Base-by-base conservation (phyloP, 371 early-diverging fungal genomes). In the Syncephalastrum sp. region DNA sequence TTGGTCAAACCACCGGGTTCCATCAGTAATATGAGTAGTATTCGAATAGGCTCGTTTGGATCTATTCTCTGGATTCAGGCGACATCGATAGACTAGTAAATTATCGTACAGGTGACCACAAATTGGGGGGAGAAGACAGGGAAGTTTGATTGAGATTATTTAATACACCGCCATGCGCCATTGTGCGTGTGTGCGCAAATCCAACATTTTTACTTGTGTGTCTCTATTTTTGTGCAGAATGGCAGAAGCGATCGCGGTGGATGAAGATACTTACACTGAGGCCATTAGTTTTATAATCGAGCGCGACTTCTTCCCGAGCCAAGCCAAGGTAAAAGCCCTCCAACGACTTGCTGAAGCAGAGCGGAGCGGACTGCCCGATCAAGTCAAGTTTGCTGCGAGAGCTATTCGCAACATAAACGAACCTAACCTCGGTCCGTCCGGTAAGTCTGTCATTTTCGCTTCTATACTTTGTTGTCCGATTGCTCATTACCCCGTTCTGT, bases 281-380 rank as follows among this genome's bases (percentile, higher is more conserved):
- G 87, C 88, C 3, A 79, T 94, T 47, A 83, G 86, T 47, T 68
- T 75, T 47, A 91, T 94, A 58, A 91, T 94, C 47, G 84, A 92
- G 64, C 75, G 94, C 14, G 94, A 94, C 64, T 94, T 90, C 62
- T 94, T 90, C 58, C 94, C 94, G 3, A 78, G 86, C 52, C 77
- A 93, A 15, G 78, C 84, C 19, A 77, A 77, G 47, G 59, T 93
- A 5, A 63, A 72, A 49, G 80, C 83, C 8, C 62, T 69, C 14
- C 46, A 53, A 56, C 50, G 23, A 15, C 8, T 23, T 13, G 23
- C n/a, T 53, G 44, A 44, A 19, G 23, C 21, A 53, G 53, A 42
- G 27, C 38, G 38, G 38, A 33, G 38, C 38, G 38, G 38, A 5
- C 38, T 33, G 38, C 10, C 38, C 38, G 38, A 33, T 33, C 38